Evolutionary conservation across 495 filamentous ascomycete species (phyloP).

Genomic region (Acidomyces sp.): DNA sequence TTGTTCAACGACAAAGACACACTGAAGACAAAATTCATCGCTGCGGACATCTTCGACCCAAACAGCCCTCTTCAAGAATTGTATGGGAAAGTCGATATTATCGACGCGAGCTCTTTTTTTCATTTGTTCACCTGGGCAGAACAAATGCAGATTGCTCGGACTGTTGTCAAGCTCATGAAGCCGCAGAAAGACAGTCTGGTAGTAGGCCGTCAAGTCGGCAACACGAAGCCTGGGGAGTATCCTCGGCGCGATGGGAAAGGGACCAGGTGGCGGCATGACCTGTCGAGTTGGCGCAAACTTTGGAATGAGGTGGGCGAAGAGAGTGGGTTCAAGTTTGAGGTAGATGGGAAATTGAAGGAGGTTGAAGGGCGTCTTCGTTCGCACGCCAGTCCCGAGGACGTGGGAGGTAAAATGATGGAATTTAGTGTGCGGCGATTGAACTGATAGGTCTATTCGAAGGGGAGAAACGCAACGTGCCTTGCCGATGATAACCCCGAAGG

Average conservation of each 20-base stretch:
- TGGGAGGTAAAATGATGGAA: neutral
- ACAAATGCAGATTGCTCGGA: conserved; percentile 37
- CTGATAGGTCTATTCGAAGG: too few relatives aligned
- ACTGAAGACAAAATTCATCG: conserved; percentile 36
- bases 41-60: conserved; percentile 39
- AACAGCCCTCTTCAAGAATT: conserved; percentile 28
- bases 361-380: neutral
- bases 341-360: conserved; percentile 3
- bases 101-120: conserved; percentile 44
- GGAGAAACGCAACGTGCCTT: too few relatives aligned
- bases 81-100: conserved; percentile 39
- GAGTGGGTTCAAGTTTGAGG: conserved; percentile 23
- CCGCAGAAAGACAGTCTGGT: conserved; percentile 34
- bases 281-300: conserved; percentile 33
- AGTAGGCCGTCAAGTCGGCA: conserved; percentile 38
- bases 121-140: conserved; percentile 46
- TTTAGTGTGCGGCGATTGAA: neutral
- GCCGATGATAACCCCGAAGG: too few relatives aligned
- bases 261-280: conserved; percentile 34
- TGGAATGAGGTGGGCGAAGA: conserved; percentile 39
- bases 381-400: neutral
- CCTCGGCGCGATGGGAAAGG: conserved; percentile 11
- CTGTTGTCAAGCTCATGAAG: conserved; percentile 35
- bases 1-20: conserved; percentile 34
- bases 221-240: conserved; percentile 23